phyloP scores from a whole-genome alignment of 1,139 yeast species.

The Saccharomyces hybrid region DNA sequence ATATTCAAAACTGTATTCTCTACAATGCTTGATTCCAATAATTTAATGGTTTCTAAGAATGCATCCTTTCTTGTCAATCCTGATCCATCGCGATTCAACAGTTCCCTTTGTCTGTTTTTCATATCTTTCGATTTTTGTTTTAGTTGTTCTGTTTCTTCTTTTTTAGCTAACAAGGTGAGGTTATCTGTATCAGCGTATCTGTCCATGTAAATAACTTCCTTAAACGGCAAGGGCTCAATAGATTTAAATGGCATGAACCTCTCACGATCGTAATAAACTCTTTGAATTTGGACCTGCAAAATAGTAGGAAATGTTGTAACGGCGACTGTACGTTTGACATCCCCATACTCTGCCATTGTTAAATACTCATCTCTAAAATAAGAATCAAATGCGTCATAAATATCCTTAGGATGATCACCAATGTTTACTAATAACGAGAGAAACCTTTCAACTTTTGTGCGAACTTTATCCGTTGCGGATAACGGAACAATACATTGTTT shows the following conservation, averaged over 20 bases:
- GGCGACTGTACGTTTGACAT: conserved; percentile 64
- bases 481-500: conserved; percentile 46
- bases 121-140: conserved; percentile 45
- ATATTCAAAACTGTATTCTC: conserved; percentile 34
- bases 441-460: conserved; percentile 70
- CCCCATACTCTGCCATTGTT: conserved; percentile 56
- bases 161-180: conserved; percentile 40
- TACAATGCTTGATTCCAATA: conserved; percentile 39
- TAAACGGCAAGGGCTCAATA: conserved; percentile 71
- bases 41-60: conserved; percentile 47
- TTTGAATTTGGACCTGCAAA: conserved; percentile 83
- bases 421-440: conserved; percentile 75
- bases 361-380: conserved; percentile 69
- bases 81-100: conserved; percentile 40
- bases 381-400: conserved; percentile 83
- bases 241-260: conserved; percentile 72
- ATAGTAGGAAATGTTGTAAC: conserved; percentile 69
- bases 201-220: conserved; percentile 73
- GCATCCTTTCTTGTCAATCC: conserved; percentile 45
- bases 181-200: conserved; percentile 74
- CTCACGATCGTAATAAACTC: conserved; percentile 82
- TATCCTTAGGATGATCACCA: conserved; percentile 78
- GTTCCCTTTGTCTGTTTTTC: conserved; percentile 36
- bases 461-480: conserved; percentile 25
- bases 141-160: conserved; percentile 60